phyloP scores from a whole-genome alignment of 2,329 filamentous ascomycete genomes.

The Talaromyces islandicus region DNA sequence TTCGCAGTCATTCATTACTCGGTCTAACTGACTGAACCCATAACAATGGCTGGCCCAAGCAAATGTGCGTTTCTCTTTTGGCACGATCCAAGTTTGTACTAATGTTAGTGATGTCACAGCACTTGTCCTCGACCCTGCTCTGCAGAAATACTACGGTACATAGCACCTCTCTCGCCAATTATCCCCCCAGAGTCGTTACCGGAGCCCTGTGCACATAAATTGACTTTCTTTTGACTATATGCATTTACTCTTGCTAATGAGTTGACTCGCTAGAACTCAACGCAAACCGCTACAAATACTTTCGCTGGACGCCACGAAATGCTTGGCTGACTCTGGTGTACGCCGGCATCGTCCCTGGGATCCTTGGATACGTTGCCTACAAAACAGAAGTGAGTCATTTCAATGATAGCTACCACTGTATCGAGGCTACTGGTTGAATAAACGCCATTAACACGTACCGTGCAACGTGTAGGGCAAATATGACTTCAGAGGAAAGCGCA shows the following conservation, averaged over 20 bases:
- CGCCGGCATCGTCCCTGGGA: slow-evolving; percentile 63
- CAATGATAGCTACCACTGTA: not conserved
- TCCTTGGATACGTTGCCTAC: slow-evolving; percentile 67
- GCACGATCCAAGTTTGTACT: not conserved
- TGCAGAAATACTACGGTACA: slow-evolving; percentile 48
- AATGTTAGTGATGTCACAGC: slow-evolving; percentile 46
- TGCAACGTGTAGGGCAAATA: slow-evolving; percentile 65
- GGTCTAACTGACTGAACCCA: not conserved
- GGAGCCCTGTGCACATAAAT: not conserved
- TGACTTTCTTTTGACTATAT: not conserved
- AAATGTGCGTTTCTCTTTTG: slow-evolving; percentile 32
- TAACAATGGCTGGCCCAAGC: slow-evolving; percentile 46
- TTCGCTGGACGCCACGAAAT: slow-evolving; percentile 84
- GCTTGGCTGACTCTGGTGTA: slow-evolving; percentile 76
- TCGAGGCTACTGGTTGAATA: not conserved
- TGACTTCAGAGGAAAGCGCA: slow-evolving; percentile 79
- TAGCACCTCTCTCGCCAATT: slow-evolving; percentile 11
- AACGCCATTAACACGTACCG: slow-evolving; percentile 12
- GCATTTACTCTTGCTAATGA: not conserved
- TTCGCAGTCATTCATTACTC: not conserved
- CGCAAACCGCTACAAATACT: slow-evolving; percentile 84
- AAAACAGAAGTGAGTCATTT: slow-evolving; percentile 70
- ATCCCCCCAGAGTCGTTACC: not conserved
- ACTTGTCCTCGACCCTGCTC: slow-evolving; percentile 38
- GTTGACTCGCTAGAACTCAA: slow-evolving; percentile 60